Base-by-base conservation (phyloP, 371 early-diverging fungal genomes). In the Funneliformis caledonium region DNA sequence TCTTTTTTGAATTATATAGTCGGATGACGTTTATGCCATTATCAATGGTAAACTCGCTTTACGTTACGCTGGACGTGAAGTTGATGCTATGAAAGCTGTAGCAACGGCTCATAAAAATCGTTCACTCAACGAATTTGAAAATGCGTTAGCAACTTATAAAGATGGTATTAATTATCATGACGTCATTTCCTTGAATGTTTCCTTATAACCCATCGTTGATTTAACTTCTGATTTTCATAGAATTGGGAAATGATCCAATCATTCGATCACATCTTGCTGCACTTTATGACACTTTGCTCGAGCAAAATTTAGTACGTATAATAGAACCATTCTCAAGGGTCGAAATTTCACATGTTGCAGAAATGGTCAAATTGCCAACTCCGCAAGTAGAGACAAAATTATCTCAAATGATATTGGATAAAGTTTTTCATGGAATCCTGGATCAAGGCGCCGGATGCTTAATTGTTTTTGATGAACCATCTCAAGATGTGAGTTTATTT, bases 321-420 rank as follows among this genome's bases (percentile, higher is more conserved):
- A 99, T 99, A 84, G 99, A 99, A 86, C 99, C 99, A 12, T 99
- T 95, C 86, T 97, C 98, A 69, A 90, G 96, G 33, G 98, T 99
- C 31, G 98, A 98, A 87, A 97, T 99, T 82, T 85, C 93, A 19
- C 97, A 98, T 85, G 94, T 99, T 81, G 98, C 99, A 14, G 88
- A 95, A 62, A 90, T 97, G 79, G 94, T 99, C 72, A 94, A 96
- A 81, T 86, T 98, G 59, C 97, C 97, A 9, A 92, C 95, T 75
- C 88, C 88, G 42, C 95, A 96, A 81, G 99, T 99, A 11, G 99
- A 99, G 84, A 88, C 91, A 67, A 98, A 98, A 90, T 91, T 99
- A 65, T 97, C 97, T 77, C 97, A 98, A 85, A 98, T 99, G 99
- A 99, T 99, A 82, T 88, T 99, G 83, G 99, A 99, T 89, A 94